Conservation (phyloP, 257 asterid species). For the Solanum appendiculatum region DNA sequence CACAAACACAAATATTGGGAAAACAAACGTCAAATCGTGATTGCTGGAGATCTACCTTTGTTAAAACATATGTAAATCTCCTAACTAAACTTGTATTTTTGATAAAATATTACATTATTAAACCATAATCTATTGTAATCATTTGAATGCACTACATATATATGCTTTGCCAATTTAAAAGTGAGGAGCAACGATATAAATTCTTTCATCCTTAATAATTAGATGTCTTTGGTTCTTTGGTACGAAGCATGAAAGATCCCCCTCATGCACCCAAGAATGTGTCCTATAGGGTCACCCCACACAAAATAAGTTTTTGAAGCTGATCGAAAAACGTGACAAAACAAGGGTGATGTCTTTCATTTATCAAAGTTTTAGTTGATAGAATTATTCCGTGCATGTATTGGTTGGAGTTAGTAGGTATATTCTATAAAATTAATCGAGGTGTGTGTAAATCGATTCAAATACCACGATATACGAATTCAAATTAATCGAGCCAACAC, state of each 20-base stretch:
- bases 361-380: not conserved
- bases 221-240: too few relatives aligned
- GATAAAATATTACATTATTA: not conserved
- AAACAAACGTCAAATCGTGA: not conserved
- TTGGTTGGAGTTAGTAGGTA: not conserved
- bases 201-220: too few relatives aligned
- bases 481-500: not conserved
- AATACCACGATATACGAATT: not conserved
- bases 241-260: too few relatives aligned
- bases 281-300: not conserved
- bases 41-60: fast-evolving
- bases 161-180: too few relatives aligned
- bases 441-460: fast-evolving
- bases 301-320: too few relatives aligned
- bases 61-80: not conserved
- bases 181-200: too few relatives aligned
- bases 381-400: not conserved
- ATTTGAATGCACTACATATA: not conserved
- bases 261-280: fast-evolving
- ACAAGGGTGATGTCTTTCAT: not conserved
- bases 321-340: not conserved
- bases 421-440: not conserved
- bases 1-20: not conserved
- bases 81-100: not conserved
- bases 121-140: not conserved